Percentiles rank a stretch among this genome's conserved stretches.
Evolutionary conservation across 805 yeast species (phyloP).

Genomic region (Saccharomycopsis sp.): DNA sequence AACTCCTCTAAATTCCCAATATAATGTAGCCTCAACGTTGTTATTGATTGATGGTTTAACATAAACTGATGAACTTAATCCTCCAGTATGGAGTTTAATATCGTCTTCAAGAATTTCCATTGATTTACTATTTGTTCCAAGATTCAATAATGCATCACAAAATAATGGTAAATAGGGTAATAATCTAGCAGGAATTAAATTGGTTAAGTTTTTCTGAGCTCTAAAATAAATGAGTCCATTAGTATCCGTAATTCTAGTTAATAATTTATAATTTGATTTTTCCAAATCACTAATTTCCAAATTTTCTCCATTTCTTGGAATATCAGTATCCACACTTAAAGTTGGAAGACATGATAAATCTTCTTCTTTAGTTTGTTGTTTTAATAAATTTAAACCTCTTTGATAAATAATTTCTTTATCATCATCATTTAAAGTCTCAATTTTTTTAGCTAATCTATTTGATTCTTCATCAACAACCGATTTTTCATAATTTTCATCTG

Average conservation of each 20-base stretch:
- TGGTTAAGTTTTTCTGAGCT: constrained; percentile 49
- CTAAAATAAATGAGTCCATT: constrained; percentile 75
- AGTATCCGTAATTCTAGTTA: constrained; percentile 51
- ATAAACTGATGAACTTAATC: constrained; percentile 53
- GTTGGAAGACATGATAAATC: constrained; percentile 78
- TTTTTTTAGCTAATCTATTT: constrained; percentile 34
- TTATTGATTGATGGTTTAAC: constrained; percentile 45
- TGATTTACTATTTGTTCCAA: constrained; percentile 67
- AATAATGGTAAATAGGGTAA: constrained; percentile 69
- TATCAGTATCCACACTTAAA: constrained; percentile 56
- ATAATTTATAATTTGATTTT: constrained; percentile 27
- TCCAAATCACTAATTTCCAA: constrained; percentile 27
- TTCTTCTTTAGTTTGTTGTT: constrained; percentile 56
- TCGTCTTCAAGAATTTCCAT: constrained; percentile 80
- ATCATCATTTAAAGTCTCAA: constrained; percentile 34
- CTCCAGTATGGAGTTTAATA: constrained; percentile 78
- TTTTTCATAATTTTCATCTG: constrained; percentile 46
- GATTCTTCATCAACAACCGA: constrained; percentile 46
- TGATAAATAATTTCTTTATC: constrained; percentile 50
- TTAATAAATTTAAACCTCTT: constrained; percentile 49
- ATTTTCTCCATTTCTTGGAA: constrained; percentile 42
- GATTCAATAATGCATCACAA: constrained; percentile 66
- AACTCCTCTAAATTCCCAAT: constrained; percentile 55
- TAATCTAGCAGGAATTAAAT: constrained; percentile 46
- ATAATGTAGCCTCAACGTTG: constrained; percentile 37